Evolutionary conservation across 768 basidiomycete genomes (phyloP).

Genomic region (Psilocybe cubensis): DNA sequence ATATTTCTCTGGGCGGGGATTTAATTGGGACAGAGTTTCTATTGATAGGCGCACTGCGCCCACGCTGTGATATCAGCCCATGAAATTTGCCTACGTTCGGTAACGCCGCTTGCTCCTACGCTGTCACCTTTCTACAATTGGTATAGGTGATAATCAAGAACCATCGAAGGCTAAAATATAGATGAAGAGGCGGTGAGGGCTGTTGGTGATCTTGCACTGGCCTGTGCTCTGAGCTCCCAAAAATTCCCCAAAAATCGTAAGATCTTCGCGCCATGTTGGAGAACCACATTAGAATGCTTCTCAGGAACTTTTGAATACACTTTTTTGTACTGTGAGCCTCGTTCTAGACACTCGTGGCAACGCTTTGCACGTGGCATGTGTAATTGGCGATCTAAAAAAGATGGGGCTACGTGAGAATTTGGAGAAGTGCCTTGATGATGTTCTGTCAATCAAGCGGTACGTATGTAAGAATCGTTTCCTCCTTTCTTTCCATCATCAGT

Average conservation of each 20-base stretch:
- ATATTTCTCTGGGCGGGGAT: background rate
- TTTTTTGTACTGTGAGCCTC: conserved; percentile 4
- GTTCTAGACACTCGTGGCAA: conserved; percentile 1
- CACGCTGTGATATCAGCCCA: background rate
- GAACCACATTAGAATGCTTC: background rate
- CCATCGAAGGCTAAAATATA: background rate
- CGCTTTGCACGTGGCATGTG: conserved; percentile 8
- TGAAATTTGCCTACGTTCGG: background rate
- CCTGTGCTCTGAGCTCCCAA: background rate
- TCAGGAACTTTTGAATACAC: background rate
- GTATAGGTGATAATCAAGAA: background rate
- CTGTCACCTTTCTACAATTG: background rate
- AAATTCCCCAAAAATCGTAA: background rate
- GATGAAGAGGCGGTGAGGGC: background rate
- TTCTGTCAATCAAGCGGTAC: conserved; percentile 6
- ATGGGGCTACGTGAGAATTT: conserved; percentile 11
- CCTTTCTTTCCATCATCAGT: conserved; percentile 10
- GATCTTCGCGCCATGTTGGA: background rate
- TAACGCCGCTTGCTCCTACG: conserved; percentile 6
- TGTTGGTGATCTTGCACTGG: too few relatives aligned
- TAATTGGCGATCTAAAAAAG: conserved; percentile 9
- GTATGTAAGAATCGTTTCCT: conserved; percentile 1
- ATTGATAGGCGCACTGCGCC: background rate
- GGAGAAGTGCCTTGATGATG: background rate
- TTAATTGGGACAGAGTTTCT: too few relatives aligned